Evolutionary conservation across 2,329 filamentous ascomycete genomes (phyloP).

Genomic region (Paradendryphiella salina): DNA sequence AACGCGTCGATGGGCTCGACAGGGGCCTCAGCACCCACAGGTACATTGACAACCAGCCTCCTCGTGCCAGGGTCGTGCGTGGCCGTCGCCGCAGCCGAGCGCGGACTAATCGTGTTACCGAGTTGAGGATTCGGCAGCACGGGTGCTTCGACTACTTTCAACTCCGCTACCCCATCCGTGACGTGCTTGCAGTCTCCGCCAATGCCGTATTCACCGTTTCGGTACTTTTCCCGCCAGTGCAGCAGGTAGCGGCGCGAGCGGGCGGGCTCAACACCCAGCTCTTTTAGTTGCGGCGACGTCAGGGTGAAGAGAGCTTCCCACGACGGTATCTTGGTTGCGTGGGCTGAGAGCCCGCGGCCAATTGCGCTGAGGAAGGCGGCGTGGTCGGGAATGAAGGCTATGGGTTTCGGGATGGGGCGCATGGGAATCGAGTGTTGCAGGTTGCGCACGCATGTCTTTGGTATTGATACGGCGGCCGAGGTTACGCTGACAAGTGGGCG

Average conservation of each 20-base stretch:
- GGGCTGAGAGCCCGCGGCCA: constrained; percentile 80
- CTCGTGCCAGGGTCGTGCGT: constrained; percentile 59
- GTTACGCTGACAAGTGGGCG: constrained; percentile 39
- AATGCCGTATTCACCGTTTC: constrained; percentile 73
- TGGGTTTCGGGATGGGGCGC: constrained; percentile 67
- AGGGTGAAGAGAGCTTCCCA: constrained; percentile 91
- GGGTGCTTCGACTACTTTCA: constrained; percentile 62
- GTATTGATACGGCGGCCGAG: constrained; percentile 28
- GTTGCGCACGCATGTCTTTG: constrained; percentile 40
- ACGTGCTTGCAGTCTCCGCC: constrained; percentile 82
- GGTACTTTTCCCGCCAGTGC: constrained; percentile 84
- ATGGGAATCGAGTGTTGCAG: constrained; percentile 49
- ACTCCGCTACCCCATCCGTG: constrained; percentile 58
- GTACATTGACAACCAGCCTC: constrained; percentile 64
- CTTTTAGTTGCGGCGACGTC: constrained; percentile 72
- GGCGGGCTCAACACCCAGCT: constrained; percentile 84
- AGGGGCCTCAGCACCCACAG: constrained; percentile 46
- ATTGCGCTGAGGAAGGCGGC: constrained; percentile 87
- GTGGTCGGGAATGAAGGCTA: constrained; percentile 83
- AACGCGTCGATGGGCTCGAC: constrained; percentile 52
- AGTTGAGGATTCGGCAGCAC: constrained; percentile 36
- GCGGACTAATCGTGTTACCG: constrained; percentile 29
- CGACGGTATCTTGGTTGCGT: constrained; percentile 82
- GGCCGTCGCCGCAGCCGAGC: constrained; percentile 51
- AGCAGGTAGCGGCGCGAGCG: constrained; percentile 82